These are phyloP conservation scores for Phytophthora litchii DNA, from an alignment of 352 stramenopile genomes.

Conservation along the genomic window DNA sequence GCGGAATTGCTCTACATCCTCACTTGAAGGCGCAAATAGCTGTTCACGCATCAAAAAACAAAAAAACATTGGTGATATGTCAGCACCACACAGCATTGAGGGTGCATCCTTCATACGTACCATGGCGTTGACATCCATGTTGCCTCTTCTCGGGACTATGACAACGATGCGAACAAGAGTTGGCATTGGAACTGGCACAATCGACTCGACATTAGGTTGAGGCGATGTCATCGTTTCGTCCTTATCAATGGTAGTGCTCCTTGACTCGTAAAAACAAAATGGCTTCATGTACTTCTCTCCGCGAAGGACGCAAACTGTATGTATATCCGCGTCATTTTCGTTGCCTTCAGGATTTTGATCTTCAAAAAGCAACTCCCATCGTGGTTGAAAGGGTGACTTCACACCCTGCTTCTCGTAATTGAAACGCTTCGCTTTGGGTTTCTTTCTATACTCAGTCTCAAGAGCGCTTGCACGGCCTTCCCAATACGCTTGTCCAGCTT, in stretches of 20 bases:
- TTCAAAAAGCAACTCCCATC: constrained; percentile 61
- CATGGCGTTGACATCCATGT: constrained; percentile 63
- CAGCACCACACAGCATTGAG: background rate
- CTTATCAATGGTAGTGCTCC: background rate
- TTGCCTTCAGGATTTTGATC: constrained; percentile 4
- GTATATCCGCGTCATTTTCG: constrained; percentile 1
- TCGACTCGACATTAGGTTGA: background rate
- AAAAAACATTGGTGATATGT: constrained; percentile 3
- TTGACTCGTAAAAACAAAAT: constrained; percentile 59
- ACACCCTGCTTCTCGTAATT: constrained; percentile 67
- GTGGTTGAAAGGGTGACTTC: constrained; percentile 61
- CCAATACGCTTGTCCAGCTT: constrained; percentile 66
- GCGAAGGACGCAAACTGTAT: constrained; percentile 60
- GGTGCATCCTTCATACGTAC: constrained; percentile 35
- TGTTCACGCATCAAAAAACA: constrained; percentile 16
- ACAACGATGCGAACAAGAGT: constrained; percentile 75
- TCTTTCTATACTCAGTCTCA: constrained; percentile 41
- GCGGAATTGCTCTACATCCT: constrained; percentile 33
- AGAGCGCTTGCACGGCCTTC: constrained; percentile 26
- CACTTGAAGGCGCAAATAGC: constrained; percentile 40
- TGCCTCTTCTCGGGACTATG: constrained; percentile 58
- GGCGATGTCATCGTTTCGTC: constrained; percentile 9
- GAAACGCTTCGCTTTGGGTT: constrained; percentile 76
- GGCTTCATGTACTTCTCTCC: constrained; percentile 69
- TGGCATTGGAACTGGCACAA: constrained; percentile 64